Conservation (phyloP, 495 filamentous ascomycete genomes). For the Collariella sp. region DNA sequence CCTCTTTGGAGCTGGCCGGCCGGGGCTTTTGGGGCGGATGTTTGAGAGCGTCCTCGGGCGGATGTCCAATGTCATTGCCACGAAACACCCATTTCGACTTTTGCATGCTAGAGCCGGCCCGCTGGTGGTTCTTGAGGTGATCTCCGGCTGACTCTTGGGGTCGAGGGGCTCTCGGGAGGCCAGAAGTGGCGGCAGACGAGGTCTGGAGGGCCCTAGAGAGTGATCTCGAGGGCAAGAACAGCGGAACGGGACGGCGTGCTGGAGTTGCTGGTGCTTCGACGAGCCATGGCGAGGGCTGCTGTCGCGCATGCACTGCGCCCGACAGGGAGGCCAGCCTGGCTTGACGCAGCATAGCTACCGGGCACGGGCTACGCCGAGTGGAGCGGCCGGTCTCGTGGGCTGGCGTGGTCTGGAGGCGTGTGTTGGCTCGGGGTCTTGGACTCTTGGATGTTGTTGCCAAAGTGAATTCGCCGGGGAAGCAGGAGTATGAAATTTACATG, state of each 20-base stretch:
- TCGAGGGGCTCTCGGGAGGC: background rate
- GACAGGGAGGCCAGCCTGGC: slow-evolving; percentile 14
- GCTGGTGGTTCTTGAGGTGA: too few relatives aligned
- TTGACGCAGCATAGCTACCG: slow-evolving; percentile 12
- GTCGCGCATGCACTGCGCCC: slow-evolving; percentile 10
- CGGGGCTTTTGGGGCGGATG: too few relatives aligned
- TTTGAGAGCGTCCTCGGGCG: too few relatives aligned
- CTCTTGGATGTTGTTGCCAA: too few relatives aligned
- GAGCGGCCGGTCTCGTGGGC: background rate
- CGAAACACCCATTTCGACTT: too few relatives aligned
- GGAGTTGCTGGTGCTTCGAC: background rate
- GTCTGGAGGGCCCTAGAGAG: background rate
- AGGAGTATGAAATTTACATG: too few relatives aligned
- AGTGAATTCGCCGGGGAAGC: too few relatives aligned
- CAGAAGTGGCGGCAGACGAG: background rate
- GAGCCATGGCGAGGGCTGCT: slow-evolving; percentile 1
- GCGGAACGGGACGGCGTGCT: background rate
- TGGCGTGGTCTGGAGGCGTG: background rate
- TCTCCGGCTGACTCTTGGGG: background rate
- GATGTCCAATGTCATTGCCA: too few relatives aligned
- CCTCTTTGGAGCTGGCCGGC: too few relatives aligned
- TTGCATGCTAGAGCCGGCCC: too few relatives aligned
- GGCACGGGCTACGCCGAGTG: background rate
- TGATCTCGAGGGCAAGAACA: background rate
- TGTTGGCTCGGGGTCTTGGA: too few relatives aligned